Percentiles rank a stretch among this genome's conserved stretches.
These are phyloP conservation scores for Oehlia diaphana DNA, from an alignment of 192 early-diverging fungal species.

Conservation along the genomic window DNA sequence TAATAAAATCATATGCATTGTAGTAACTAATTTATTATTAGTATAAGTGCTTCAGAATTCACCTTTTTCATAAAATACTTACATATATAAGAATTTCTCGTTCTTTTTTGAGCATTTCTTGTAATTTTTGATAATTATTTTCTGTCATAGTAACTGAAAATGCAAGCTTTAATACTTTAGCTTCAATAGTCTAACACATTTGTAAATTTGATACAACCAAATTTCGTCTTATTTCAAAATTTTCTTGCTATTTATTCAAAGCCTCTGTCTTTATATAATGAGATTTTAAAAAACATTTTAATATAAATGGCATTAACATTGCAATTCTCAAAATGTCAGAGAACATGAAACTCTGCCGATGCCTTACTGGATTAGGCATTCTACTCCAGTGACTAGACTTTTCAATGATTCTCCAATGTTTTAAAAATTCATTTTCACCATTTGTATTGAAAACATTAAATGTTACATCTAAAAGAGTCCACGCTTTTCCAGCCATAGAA, in stretches of 20 bases:
- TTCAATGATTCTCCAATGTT: not conserved
- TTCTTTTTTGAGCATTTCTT: not conserved
- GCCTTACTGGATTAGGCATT: not conserved
- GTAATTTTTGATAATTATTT: not conserved
- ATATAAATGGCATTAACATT: slow-evolving; percentile 20
- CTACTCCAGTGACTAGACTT: not conserved
- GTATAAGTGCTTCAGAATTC: too few relatives aligned
- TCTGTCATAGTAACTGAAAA: not conserved
- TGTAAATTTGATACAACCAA: not conserved
- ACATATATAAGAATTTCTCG: not conserved
- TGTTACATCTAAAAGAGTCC: not conserved
- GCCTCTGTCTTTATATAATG: not conserved
- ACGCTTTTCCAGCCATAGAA: slow-evolving; percentile 32
- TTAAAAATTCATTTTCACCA: not conserved
- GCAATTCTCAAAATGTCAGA: not conserved
- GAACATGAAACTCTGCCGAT: slow-evolving; percentile 12
- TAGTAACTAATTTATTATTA: too few relatives aligned
- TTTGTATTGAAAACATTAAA: not conserved
- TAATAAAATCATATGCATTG: too few relatives aligned
- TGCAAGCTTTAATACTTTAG: not conserved
- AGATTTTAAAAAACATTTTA: not conserved
- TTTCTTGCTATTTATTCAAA: not conserved
- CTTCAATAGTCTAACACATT: not conserved
- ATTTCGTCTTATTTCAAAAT: not conserved
- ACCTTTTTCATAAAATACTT: not conserved